These are phyloP conservation scores for Venturia carpophila DNA, from an alignment of 2,329 filamentous ascomycete species.

Conservation along the genomic window DNA sequence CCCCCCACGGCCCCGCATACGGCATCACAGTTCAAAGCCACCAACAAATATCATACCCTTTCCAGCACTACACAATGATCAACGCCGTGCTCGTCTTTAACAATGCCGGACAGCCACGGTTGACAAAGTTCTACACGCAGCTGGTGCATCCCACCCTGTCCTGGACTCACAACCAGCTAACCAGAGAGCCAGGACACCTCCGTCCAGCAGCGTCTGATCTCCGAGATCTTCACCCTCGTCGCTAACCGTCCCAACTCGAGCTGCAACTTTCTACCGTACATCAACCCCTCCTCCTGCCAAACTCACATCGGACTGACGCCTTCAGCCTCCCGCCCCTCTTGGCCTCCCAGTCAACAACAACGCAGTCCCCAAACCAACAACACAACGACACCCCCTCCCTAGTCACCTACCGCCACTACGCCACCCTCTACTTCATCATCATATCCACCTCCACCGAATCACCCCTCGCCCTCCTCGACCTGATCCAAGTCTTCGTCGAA, in stretches of 20 bases:
- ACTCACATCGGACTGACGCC: slow-evolving; percentile 25
- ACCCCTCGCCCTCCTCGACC: slow-evolving; percentile 85
- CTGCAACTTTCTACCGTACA: slow-evolving; percentile 86
- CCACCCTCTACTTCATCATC: slow-evolving; percentile 96
- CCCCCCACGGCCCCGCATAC: not conserved
- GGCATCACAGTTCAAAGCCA: not conserved
- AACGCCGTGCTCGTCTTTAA: slow-evolving; percentile 99
- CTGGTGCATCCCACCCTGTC: slow-evolving; percentile 51
- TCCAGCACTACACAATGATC: slow-evolving; percentile 58
- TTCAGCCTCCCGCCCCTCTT: slow-evolving; percentile 58
- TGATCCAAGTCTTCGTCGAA: slow-evolving; percentile 98
- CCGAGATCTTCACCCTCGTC: slow-evolving; percentile 94
- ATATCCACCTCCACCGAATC: slow-evolving; percentile 96
- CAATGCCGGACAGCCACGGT: slow-evolving; percentile 88
- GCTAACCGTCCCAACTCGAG: slow-evolving; percentile 83
- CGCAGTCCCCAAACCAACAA: slow-evolving; percentile 42
- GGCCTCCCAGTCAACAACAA: slow-evolving; percentile 35
- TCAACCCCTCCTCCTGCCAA: slow-evolving; percentile 21
- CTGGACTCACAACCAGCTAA: not conserved
- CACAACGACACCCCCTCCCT: slow-evolving; percentile 87
- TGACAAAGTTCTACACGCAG: slow-evolving; percentile 98
- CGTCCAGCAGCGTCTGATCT: slow-evolving; percentile 93
- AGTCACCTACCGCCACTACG: slow-evolving; percentile 96
- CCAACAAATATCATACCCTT: not conserved
- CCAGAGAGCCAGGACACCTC: slow-evolving; percentile 68